Evolutionary conservation across 345 rosid genomes (phyloP).

Genomic region (Salix arbutifolia): DNA sequence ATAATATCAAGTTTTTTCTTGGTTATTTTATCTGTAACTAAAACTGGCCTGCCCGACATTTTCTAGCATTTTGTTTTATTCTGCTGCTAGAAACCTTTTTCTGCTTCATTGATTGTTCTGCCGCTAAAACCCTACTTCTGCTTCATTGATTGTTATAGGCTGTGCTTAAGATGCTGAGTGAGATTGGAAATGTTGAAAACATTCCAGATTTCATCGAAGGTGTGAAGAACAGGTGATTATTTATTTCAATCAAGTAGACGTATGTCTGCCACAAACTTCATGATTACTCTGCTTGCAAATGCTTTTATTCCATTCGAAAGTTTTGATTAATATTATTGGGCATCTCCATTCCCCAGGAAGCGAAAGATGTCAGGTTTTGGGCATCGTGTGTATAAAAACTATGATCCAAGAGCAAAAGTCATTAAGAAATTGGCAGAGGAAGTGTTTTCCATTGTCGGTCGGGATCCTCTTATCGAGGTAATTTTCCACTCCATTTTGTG

Average conservation of each 20-base stretch:
- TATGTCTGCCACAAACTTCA: not conserved
- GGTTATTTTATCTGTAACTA: not conserved
- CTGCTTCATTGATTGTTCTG: constrained; percentile 15
- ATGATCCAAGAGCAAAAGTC: constrained; percentile 95
- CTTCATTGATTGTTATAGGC: constrained; percentile 56
- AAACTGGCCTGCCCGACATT: not conserved
- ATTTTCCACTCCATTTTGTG: constrained; percentile 6
- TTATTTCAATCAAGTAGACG: not conserved
- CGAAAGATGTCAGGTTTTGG: constrained; percentile 99
- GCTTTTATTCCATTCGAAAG: not conserved
- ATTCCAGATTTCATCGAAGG: constrained; percentile 92
- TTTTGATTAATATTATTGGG: constrained; percentile 5
- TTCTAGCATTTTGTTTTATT: not conserved
- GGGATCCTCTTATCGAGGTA: constrained; percentile 98
- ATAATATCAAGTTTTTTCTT: constrained; percentile 1
- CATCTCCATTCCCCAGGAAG: constrained; percentile 43
- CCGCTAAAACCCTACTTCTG: not conserved
- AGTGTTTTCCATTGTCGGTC: constrained; percentile 90
- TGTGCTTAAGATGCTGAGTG: constrained; percentile 92
- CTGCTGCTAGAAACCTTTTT: not conserved
- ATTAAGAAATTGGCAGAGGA: constrained; percentile 87
- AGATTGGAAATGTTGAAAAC: constrained; percentile 84
- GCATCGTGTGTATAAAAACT: constrained; percentile 96
- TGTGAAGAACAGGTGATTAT: constrained; percentile 76
- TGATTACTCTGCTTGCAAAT: not conserved